A percentile compares a stretch with the other conserved stretches of the same genome.
Evolutionary conservation across 2,329 filamentous ascomycete genomes (phyloP).

Genomic region (Scytalidium sp.): DNA sequence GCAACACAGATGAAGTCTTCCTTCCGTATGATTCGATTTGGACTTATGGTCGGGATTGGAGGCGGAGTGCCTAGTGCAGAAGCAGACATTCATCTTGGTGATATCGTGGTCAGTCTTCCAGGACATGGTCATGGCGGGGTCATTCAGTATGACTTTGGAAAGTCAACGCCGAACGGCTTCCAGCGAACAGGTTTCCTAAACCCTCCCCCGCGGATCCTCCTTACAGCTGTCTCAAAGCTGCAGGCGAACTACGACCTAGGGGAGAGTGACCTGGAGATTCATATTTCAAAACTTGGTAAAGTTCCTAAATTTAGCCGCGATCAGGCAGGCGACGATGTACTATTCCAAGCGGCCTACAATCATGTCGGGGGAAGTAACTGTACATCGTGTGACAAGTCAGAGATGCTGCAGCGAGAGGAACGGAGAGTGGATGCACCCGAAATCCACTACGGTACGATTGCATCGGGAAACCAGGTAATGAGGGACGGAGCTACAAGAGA

Average conservation of each 20-base stretch:
- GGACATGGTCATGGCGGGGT: constrained; percentile 12
- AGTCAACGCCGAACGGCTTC: constrained; percentile 6
- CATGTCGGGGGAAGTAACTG: constrained; percentile 5
- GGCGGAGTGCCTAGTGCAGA: constrained; percentile 13
- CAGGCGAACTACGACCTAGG: constrained; percentile 2
- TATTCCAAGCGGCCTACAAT: constrained; percentile 8
- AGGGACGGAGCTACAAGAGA: constrained; percentile 6
- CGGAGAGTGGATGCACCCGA: not conserved
- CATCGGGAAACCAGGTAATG: constrained; percentile 10
- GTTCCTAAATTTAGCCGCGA: not conserved
- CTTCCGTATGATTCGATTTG: constrained; percentile 32
- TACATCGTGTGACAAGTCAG: constrained; percentile 2
- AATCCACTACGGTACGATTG: constrained; percentile 12
- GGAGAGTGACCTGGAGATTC: not conserved
- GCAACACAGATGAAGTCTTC: constrained; percentile 26
- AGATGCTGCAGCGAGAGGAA: not conserved
- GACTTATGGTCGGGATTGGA: constrained; percentile 41
- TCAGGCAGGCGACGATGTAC: constrained; percentile 4
- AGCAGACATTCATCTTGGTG: constrained; percentile 4
- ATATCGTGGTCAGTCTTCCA: constrained; percentile 11
- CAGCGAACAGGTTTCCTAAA: constrained; percentile 8
- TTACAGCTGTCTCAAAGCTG: constrained; percentile 8
- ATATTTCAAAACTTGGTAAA: not conserved
- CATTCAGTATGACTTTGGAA: constrained; percentile 20
- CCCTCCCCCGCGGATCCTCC: constrained; percentile 10